phyloP scores from a whole-genome alignment of 2,329 filamentous ascomycete genomes.

The Cryoendolithus antarcticus region DNA sequence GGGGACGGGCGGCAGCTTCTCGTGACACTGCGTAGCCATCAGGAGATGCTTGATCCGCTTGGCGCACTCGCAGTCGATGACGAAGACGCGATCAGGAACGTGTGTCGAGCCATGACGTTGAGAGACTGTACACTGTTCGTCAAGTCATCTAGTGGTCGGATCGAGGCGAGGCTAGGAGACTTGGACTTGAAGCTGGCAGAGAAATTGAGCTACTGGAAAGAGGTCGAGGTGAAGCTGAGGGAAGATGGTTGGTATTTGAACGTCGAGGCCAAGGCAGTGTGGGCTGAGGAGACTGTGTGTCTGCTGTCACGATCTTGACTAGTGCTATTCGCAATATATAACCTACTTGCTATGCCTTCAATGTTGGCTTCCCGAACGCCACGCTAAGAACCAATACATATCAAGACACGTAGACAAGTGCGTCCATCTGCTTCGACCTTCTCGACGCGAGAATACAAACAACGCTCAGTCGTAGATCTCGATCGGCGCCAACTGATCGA shows the following conservation, averaged over 20 bases:
- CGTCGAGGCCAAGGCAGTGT: slow-evolving; percentile 8
- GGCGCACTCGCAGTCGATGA: slow-evolving; percentile 19
- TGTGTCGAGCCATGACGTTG: slow-evolving; percentile 34
- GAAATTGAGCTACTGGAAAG: slow-evolving; percentile 29
- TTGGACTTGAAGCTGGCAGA: slow-evolving; percentile 34
- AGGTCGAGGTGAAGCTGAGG: slow-evolving; percentile 27
- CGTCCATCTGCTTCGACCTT: too few relatives aligned
- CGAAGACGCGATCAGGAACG: slow-evolving; percentile 7
- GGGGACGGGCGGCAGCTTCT: slow-evolving; percentile 25
- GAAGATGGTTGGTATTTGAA: slow-evolving; percentile 30
- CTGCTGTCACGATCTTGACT: not conserved
- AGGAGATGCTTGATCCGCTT: slow-evolving; percentile 25
- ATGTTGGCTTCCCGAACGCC: too few relatives aligned
- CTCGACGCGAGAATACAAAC: too few relatives aligned
- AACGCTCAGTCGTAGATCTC: slow-evolving; percentile 59
- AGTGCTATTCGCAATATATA: too few relatives aligned
- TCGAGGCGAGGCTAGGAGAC: slow-evolving; percentile 33
- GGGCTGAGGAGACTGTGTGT: slow-evolving; percentile 4
- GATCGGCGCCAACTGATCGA: slow-evolving; percentile 88
- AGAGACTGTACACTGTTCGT: slow-evolving; percentile 36
- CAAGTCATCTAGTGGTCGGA: slow-evolving; percentile 10
- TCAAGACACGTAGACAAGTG: too few relatives aligned
- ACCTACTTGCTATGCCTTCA: too few relatives aligned
- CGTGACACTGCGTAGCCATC: slow-evolving; percentile 24
- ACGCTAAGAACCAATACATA: too few relatives aligned